Conservation (phyloP, 2,329 filamentous ascomycete species). For the Metarhizium guizhouense region DNA sequence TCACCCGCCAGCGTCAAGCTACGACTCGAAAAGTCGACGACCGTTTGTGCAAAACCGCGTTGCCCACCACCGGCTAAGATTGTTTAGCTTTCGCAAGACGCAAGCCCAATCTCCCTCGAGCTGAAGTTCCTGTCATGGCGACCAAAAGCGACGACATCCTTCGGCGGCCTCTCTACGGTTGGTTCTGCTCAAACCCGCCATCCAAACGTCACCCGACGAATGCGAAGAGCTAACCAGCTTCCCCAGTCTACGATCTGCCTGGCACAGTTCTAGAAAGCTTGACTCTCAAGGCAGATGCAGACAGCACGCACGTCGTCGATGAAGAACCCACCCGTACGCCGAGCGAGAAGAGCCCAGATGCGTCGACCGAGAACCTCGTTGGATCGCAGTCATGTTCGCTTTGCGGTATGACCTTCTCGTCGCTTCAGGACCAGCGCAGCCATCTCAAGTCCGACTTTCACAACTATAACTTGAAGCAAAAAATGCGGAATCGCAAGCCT, state of each 20-base stretch:
- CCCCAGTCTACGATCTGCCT: constrained; percentile 72
- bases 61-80: too few species aligned
- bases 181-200: background rate
- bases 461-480: constrained; percentile 90
- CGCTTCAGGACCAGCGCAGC: constrained; percentile 69
- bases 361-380: constrained; percentile 29
- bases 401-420: constrained; percentile 63
- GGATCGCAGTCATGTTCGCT: constrained; percentile 72
- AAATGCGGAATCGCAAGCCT: constrained; percentile 61
- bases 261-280: constrained; percentile 62
- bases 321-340: constrained; percentile 15
- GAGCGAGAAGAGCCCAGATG: constrained; percentile 13
- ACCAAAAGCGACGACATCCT: constrained; percentile 31
- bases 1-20: too few species aligned
- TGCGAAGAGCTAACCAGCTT: constrained; percentile 2
- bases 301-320: constrained; percentile 14
- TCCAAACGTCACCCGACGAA: background rate
- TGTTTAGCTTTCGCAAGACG: background rate
- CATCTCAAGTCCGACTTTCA: constrained; percentile 90
- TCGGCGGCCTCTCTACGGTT: constrained; percentile 44
- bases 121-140: constrained; percentile 6
- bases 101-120: background rate
- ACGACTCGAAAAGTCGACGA: too few species aligned
- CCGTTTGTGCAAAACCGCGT: too few species aligned
- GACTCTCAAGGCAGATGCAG: constrained; percentile 31